Evolutionary conservation across 352 stramenopile species (phyloP), one percentile per base, ranked within the genome.

Genomic region (Globisporangium parvum): DNA sequence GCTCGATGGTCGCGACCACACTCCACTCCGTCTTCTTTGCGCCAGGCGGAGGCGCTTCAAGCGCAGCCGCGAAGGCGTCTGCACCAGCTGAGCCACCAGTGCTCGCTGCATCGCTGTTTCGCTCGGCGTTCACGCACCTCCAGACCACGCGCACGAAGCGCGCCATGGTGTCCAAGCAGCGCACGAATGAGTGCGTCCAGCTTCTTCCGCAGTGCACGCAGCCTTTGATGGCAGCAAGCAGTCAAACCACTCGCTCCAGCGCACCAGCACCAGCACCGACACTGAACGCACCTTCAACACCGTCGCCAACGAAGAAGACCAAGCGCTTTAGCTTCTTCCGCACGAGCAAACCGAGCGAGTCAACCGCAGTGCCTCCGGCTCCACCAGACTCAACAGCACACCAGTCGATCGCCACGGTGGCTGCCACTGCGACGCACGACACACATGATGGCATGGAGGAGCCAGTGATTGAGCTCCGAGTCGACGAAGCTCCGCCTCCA

Each of bases 11-110:
- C 26, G 47, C 12, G 0, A 58, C 21, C 12, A 55, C 40, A 10
- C 57, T 74, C 12, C 47, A 41, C 15, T 48, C 51, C 11, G 59
- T 65, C 8, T 68, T 81, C 21, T 74, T 76, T 21, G 17, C 21
- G 20, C 6, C 35, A 39, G 24, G 21, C 6, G 10, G 2, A 17
- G 21, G 24, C 0, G n/a, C n/a, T n/a, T n/a, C n/a, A n/a, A n/a
- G n/a, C n/a, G 21, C 6, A 35, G 33, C 31, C 3, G 20, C 5
- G 3, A 44, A 54, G 1, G 21, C 14, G 11, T 23, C 23, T 15
- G 10, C 39, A 20, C 55, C 10, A 9, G 40, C 17, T 18, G 15
- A 18, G 39, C 39, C 39, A 20, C 18, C 48, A 37, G n/a, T 11
- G 4, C 37, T 59, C 0, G n/a, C 44, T 18, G 9, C 12, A 6